These are phyloP conservation scores for Diaporthe sp. DNA, from an alignment of 2,329 filamentous ascomycete genomes.

Conservation along the genomic window DNA sequence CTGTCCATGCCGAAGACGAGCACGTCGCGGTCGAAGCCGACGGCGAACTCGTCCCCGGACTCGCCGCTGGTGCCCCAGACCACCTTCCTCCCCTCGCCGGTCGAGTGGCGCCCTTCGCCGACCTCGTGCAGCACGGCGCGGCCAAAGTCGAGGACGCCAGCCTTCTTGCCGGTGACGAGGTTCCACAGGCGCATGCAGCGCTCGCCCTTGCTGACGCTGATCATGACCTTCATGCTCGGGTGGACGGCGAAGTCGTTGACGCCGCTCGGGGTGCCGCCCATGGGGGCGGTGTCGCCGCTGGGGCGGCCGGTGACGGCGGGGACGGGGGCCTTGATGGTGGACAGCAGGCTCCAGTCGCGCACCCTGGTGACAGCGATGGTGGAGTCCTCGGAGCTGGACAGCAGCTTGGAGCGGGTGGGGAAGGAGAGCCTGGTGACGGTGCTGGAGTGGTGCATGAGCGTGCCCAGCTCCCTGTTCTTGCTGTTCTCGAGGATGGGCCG, in stretches of 20 bases:
- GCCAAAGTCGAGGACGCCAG: constrained; percentile 89
- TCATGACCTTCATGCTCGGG: constrained; percentile 96
- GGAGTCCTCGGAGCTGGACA: constrained; percentile 91
- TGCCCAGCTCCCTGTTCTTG: constrained; percentile 89
- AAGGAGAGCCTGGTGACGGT: constrained; percentile 86
- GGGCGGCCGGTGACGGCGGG: constrained; percentile 85
- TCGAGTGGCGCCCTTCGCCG: constrained; percentile 82
- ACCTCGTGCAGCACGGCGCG: constrained; percentile 79
- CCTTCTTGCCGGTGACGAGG: constrained; percentile 94
- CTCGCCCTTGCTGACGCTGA: constrained; percentile 91
- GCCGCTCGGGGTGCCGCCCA: constrained; percentile 85
- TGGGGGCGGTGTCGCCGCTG: constrained; percentile 89
- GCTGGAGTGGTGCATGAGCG: constrained; percentile 87
- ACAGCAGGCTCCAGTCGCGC: constrained; percentile 90
- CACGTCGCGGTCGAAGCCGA: constrained; percentile 88
- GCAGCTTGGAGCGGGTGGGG: constrained; percentile 86
- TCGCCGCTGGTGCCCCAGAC: constrained; percentile 82
- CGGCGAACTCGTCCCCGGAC: constrained; percentile 84
- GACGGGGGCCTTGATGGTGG: constrained; percentile 88
- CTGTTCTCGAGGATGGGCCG: constrained; percentile 86
- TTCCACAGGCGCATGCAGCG: constrained; percentile 96
- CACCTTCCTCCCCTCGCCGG: constrained; percentile 86
- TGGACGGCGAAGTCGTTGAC: constrained; percentile 97
- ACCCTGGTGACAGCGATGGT: constrained; percentile 90
- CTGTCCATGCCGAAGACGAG: constrained; percentile 92